Evolutionary conservation across 148 eudicot species (phyloP).

Genomic region (Vaccinium macrocarpon): DNA sequence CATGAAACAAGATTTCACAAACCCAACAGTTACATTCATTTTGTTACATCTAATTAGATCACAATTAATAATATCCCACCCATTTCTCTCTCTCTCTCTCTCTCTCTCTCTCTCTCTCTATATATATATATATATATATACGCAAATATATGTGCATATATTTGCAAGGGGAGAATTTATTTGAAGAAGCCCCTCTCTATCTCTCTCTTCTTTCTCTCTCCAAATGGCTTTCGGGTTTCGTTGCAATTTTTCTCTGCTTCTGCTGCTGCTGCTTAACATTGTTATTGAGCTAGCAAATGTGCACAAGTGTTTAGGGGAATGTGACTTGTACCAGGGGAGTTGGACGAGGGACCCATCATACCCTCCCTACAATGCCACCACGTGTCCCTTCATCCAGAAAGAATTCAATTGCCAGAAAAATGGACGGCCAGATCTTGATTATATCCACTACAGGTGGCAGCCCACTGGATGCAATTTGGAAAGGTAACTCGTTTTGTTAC

Average conservation of each 20-base stretch:
- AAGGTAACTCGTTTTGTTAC: conserved; percentile 33
- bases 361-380: conserved; percentile 34
- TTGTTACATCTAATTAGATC: neutral
- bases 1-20: neutral
- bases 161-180: neutral
- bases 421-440: conserved; percentile 42
- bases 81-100: neutral
- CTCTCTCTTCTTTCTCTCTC: neutral
- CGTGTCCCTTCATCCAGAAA: conserved; percentile 47
- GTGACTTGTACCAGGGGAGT: conserved; percentile 60
- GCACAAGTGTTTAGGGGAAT: conserved; percentile 5
- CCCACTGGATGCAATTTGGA: conserved; percentile 44
- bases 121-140: neutral
- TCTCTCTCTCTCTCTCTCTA: neutral
- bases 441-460: conserved; percentile 49
- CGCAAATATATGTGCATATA: neutral
- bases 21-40: neutral
- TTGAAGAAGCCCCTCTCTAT: neutral
- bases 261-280: neutral
- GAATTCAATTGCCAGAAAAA: conserved; percentile 51
- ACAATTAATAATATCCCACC: neutral
- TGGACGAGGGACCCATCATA: conserved; percentile 47
- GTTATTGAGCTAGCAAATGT: neutral
- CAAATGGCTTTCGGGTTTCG: neutral
- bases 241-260: neutral